These are phyloP conservation scores for Camellia granthamiana DNA, from an alignment of 148 eudicot genomes.

Conservation along the genomic window DNA sequence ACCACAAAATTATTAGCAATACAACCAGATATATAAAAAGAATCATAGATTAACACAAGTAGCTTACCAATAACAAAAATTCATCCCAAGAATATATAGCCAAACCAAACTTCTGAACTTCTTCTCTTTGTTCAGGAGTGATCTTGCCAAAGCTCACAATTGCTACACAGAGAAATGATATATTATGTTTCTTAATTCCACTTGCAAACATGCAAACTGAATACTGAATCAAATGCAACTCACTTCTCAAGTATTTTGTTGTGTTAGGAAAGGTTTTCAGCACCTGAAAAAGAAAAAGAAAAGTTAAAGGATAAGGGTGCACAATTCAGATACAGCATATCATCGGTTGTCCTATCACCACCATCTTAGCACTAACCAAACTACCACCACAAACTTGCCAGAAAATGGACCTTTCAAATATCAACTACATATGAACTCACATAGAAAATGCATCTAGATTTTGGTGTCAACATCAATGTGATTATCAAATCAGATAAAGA, in stretches of 20 bases:
- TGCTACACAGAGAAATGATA: conserved; percentile 40
- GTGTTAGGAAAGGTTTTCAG: conserved; percentile 70
- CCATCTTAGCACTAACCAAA: background rate
- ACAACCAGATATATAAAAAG: background rate
- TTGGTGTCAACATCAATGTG: background rate
- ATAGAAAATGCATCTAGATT: background rate
- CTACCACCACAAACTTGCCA: background rate
- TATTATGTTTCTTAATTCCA: background rate
- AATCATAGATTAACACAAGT: background rate
- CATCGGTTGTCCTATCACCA: background rate
- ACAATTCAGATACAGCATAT: background rate
- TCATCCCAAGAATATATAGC: conserved; percentile 80
- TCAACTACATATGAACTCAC: background rate
- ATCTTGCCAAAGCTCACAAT: conserved; percentile 93
- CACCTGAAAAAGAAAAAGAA: conserved; percentile 52
- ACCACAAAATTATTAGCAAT: background rate
- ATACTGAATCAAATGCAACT: conserved; percentile 31
- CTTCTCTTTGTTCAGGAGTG: conserved; percentile 60
- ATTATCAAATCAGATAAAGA: background rate
- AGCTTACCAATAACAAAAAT: conserved; percentile 72
- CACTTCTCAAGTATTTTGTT: conserved; percentile 69
- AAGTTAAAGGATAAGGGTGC: background rate
- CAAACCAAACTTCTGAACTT: conserved; percentile 65
- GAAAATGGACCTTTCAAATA: background rate
- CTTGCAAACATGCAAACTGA: conserved; percentile 3